Conservation (phyloP, 2,329 filamentous ascomycete species). For the Fonsecaea nubica region DNA sequence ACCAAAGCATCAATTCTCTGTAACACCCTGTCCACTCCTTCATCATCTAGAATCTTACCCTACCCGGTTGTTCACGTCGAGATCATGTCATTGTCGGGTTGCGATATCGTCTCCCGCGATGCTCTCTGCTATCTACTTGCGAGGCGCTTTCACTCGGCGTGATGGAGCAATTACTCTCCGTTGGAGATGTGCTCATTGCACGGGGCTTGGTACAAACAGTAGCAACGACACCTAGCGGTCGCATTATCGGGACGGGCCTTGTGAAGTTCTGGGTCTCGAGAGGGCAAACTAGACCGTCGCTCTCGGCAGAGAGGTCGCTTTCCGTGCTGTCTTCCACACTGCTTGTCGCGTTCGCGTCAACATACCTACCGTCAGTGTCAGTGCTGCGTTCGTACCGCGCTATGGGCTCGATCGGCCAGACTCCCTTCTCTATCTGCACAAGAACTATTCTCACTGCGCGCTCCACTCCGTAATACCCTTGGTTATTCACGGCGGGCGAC, state of each 20-base stretch:
- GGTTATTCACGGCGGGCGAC: not conserved
- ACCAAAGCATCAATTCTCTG: not conserved
- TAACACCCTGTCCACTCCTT: not conserved
- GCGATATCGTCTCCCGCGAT: not conserved
- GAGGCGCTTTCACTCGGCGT: not conserved
- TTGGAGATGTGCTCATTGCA: not conserved
- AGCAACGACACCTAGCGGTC: not conserved
- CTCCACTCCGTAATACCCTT: not conserved
- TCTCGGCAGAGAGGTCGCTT: not conserved
- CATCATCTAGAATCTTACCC: not conserved
- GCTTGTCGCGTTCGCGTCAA: not conserved
- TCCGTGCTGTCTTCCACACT: not conserved
- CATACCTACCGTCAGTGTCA: not conserved
- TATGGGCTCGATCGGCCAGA: slow-evolving; percentile 6
- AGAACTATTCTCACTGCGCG: not conserved
- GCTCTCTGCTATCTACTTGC: not conserved
- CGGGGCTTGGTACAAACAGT: not conserved
- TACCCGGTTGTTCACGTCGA: not conserved
- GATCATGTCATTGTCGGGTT: not conserved
- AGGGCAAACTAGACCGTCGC: not conserved
- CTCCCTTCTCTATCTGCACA: not conserved
- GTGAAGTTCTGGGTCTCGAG: not conserved
- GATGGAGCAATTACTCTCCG: slow-evolving; percentile 4
- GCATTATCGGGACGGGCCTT: not conserved
- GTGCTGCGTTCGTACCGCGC: not conserved